Conservation (phyloP, 306 rosid species). For the Acacia crassicarpa region DNA sequence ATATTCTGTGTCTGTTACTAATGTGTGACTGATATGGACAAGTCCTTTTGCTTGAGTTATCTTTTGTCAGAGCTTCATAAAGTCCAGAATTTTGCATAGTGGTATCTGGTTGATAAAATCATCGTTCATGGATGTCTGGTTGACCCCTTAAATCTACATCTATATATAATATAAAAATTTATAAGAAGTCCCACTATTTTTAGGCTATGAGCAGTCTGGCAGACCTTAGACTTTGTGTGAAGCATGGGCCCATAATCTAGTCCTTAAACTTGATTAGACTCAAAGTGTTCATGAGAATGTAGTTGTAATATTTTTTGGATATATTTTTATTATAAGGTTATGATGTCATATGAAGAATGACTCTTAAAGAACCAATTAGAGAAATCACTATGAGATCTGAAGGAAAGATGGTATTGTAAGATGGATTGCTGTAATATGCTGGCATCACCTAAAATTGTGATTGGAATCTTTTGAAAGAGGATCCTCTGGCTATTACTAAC, state of each 20-base stretch:
- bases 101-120: background rate
- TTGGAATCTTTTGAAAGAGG: background rate
- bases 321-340: too few species aligned
- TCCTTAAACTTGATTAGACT: too few species aligned
- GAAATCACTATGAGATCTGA: too few species aligned
- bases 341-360: background rate
- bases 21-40: background rate
- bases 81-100: background rate
- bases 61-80: background rate
- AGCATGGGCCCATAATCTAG: background rate
- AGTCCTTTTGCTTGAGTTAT: background rate
- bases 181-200: background rate
- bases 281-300: too few species aligned
- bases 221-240: background rate
- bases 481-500: conserved; percentile 4
- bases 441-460: too few species aligned
- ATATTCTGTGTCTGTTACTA: background rate
- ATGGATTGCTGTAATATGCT: too few species aligned
- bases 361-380: too few species aligned
- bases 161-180: too few species aligned
- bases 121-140: background rate
- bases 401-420: too few species aligned
- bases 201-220: background rate
- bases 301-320: too few species aligned
- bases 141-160: background rate